Conservation (phyloP, 108 stramenopile species). For the Nitzschia palea region DNA sequence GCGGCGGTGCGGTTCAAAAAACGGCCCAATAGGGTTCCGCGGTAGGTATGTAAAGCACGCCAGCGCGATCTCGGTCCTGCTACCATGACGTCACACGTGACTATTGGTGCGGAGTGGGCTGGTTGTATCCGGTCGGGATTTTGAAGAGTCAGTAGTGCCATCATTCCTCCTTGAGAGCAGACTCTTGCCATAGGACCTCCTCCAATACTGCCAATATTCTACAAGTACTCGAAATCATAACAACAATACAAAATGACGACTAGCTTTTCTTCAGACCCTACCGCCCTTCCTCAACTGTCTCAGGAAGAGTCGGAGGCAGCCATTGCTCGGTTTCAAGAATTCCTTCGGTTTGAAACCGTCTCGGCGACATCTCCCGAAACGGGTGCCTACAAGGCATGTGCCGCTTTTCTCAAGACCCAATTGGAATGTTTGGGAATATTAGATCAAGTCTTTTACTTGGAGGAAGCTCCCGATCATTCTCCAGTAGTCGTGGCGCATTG, state of each 20-base stretch:
- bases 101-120: no score
- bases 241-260: neutral
- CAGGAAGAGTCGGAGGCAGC: conserved; percentile 46
- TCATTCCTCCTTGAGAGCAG: no score
- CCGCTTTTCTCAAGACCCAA: conserved; percentile 56
- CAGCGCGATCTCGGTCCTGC: no score
- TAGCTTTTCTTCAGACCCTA: neutral
- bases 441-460: conserved; percentile 31
- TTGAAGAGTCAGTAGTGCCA: no score
- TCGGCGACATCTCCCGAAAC: conserved; percentile 65
- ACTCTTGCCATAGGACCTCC: no score
- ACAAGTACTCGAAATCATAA: neutral
- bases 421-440: conserved; percentile 38
- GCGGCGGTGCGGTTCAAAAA: no score
- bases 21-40: no score
- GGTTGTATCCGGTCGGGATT: no score
- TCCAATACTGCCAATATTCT: no score
- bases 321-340: conserved; percentile 56
- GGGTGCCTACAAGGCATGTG: conserved; percentile 82
- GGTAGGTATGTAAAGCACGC: no score
- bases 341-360: conserved; percentile 77
- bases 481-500: conserved; percentile 90
- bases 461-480: conserved; percentile 66
- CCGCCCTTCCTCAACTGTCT: neutral
- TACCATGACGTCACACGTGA: no score